Conservation (phyloP, 495 filamentous ascomycete species). For the Podospora sp. region DNA sequence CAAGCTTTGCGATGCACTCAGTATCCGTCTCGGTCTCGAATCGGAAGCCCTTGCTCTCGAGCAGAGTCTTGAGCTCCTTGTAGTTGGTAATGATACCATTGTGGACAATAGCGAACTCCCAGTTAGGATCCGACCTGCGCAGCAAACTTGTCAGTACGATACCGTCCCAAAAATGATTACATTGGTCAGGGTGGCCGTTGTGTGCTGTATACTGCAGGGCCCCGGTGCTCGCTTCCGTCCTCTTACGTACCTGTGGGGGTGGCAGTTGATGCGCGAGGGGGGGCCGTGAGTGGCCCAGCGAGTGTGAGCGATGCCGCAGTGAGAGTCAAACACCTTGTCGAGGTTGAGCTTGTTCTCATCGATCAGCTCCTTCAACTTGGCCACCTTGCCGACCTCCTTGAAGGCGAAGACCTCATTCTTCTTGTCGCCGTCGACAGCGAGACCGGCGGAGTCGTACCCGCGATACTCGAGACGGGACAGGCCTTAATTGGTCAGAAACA, state of each 20-base stretch:
- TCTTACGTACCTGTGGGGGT: constrained; percentile 88
- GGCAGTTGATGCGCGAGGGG: constrained; percentile 92
- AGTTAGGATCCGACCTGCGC: constrained; percentile 70
- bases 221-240: background rate
- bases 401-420: constrained; percentile 96
- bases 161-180: constrained; percentile 8
- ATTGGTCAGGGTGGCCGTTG: background rate
- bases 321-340: constrained; percentile 91
- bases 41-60: constrained; percentile 91
- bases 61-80: constrained; percentile 94
- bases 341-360: constrained; percentile 79
- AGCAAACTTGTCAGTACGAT: background rate
- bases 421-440: constrained; percentile 97
- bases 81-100: constrained; percentile 99
- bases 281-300: constrained; percentile 98
- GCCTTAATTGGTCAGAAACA: constrained; percentile 47
- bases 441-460: constrained; percentile 95
- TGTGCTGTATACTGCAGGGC: background rate
- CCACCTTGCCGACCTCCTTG: constrained; percentile 99
- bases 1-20: constrained; percentile 97
- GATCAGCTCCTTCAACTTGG: constrained; percentile 91
- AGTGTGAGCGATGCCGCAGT: constrained; percentile 97
- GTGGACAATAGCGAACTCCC: constrained; percentile 97
- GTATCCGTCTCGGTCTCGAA: constrained; percentile 99
- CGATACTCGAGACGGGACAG: constrained; percentile 90